Conservation (phyloP, 2,329 filamentous ascomycete species). For the Calonectria fujianensis region DNA sequence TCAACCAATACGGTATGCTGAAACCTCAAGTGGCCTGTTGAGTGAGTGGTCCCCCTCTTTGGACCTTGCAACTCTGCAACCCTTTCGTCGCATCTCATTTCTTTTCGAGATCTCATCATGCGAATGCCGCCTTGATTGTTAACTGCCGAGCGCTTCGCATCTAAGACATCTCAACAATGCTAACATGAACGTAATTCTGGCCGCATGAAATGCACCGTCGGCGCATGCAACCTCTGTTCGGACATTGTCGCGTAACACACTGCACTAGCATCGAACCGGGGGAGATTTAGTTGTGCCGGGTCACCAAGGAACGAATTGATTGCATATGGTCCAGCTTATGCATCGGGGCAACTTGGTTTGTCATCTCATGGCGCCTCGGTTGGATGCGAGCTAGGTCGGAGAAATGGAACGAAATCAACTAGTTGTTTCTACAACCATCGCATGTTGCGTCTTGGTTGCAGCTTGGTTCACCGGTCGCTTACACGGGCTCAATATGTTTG, state of each 20-base stretch:
- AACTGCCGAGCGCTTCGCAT: constrained; percentile 34
- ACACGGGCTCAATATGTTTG: constrained; percentile 3
- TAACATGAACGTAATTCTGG: constrained; percentile 36
- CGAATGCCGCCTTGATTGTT: constrained; percentile 27
- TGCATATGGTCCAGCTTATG: constrained; percentile 13
- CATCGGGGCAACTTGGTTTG: neutral
- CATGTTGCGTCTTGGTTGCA: constrained; percentile 6
- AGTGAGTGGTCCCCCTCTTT: constrained; percentile 29
- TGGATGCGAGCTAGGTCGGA: constrained; percentile 5
- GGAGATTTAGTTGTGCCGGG: constrained; percentile 9
- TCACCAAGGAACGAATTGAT: constrained; percentile 22
- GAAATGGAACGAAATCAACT: neutral
- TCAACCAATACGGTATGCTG: constrained; percentile 5
- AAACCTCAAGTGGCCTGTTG: constrained; percentile 19
- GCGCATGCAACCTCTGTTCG: constrained; percentile 26
- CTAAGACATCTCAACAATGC: constrained; percentile 28
- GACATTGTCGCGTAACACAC: constrained; percentile 1
- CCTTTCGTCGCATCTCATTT: constrained; percentile 31
- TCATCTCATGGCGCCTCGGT: neutral
- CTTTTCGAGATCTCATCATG: constrained; percentile 24
- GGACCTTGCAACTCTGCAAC: constrained; percentile 24
- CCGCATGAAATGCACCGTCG: constrained; percentile 34
- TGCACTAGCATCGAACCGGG: neutral
- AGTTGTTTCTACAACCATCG: neutral
- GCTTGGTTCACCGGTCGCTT: neutral